A percentile compares a stretch with the other conserved stretches of the same genome.
These are phyloP conservation scores for Chlamydomonas reinhardtii DNA, from an alignment of 163 green algal species.

Conservation along the genomic window DNA sequence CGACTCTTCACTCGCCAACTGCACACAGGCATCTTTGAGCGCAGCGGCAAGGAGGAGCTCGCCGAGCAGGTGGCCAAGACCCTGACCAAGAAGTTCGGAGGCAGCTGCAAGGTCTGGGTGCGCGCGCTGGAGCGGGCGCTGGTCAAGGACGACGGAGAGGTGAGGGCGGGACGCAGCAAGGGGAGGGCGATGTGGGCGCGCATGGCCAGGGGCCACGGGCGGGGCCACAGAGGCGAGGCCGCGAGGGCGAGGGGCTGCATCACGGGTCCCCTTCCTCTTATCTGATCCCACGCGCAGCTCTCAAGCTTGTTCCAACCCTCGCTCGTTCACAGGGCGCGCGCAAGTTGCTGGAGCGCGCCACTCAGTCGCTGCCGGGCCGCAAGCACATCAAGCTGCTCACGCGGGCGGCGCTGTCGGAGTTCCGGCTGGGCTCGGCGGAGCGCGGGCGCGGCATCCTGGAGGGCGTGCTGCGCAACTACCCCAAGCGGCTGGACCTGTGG, in stretches of 20 bases:
- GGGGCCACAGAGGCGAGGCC: too few relatives aligned
- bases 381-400: slow-evolving; percentile 94
- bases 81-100: slow-evolving; percentile 87
- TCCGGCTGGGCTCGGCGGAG: slow-evolving; percentile 82
- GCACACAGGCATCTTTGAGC: slow-evolving; percentile 60
- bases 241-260: too few relatives aligned
- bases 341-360: slow-evolving; percentile 78
- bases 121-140: slow-evolving; percentile 70
- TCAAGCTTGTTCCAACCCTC: too few relatives aligned
- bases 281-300: too few relatives aligned
- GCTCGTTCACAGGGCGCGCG: slow-evolving; percentile 20
- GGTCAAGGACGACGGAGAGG: slow-evolving; percentile 62
- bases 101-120: slow-evolving; percentile 90
- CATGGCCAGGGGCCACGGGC: too few relatives aligned
- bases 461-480: slow-evolving; percentile 93
- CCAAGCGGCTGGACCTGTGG: slow-evolving; percentile 96
- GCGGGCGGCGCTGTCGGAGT: slow-evolving; percentile 88
- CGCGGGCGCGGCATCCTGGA: slow-evolving; percentile 88
- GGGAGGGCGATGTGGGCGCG: slow-evolving; percentile 54
- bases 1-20: too few relatives aligned
- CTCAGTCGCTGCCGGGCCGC: slow-evolving; percentile 83
- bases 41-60: slow-evolving; percentile 67
- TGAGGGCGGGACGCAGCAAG: neutral
- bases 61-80: slow-evolving; percentile 76
- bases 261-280: too few relatives aligned